A percentile compares a stretch with the other conserved stretches of the same genome.
These are phyloP conservation scores for Penicillium sp. DNA, from an alignment of 2,329 filamentous ascomycete species.

Conservation along the genomic window DNA sequence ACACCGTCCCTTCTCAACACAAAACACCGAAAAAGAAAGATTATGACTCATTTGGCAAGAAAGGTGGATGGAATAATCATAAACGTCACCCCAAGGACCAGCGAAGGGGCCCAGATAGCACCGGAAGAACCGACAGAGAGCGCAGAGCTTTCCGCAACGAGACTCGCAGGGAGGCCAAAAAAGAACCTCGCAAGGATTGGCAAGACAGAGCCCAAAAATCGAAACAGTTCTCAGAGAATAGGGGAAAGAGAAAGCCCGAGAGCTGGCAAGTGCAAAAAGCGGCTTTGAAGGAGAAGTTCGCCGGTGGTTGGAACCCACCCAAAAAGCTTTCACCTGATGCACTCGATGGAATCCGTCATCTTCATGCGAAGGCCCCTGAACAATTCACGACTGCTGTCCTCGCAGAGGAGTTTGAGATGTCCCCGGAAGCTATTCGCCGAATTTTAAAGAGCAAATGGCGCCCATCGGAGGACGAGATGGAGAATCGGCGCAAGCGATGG, in stretches of 20 bases:
- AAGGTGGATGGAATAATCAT: constrained; percentile 1
- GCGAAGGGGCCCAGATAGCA: neutral
- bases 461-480: constrained; percentile 39
- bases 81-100: neutral
- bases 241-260: constrained; percentile 42
- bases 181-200: constrained; percentile 1
- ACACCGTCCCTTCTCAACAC: neutral
- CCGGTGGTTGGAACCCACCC: constrained; percentile 72
- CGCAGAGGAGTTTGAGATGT: constrained; percentile 77
- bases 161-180: constrained; percentile 4
- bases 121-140: constrained; percentile 6
- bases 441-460: constrained; percentile 65
- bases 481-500: constrained; percentile 44
- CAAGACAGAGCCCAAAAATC: constrained; percentile 11
- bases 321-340: constrained; percentile 91
- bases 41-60: neutral
- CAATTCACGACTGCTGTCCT: constrained; percentile 72
- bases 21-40: neutral
- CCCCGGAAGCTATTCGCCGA: constrained; percentile 78
- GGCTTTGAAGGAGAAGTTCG: constrained; percentile 73
- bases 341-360: constrained; percentile 79
- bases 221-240: constrained; percentile 19
- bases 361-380: constrained; percentile 74
- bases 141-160: constrained; percentile 10
- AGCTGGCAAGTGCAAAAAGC: constrained; percentile 74